Conservation (phyloP, 331 rosid genomes). For the Prunus yedoensis region DNA sequence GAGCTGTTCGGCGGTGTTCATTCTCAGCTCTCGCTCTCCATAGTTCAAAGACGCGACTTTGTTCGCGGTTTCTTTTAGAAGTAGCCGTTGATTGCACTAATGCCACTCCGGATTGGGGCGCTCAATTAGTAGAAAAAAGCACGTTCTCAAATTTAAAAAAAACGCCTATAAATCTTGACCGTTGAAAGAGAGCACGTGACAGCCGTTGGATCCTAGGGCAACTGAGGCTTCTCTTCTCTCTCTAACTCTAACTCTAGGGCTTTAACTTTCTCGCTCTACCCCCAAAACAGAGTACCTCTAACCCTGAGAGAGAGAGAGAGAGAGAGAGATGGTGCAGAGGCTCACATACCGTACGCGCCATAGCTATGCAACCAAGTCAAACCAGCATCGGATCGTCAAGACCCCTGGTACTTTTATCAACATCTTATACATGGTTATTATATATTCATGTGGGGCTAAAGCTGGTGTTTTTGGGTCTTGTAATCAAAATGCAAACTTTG, state of each 20-base stretch:
- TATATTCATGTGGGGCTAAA: neutral
- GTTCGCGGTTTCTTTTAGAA: neutral
- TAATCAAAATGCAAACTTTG: neutral
- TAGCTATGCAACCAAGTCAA: constrained; percentile 68
- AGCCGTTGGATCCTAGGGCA: constrained; percentile 33
- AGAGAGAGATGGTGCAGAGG: constrained; percentile 53
- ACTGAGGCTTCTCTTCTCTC: neutral
- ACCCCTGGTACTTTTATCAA: constrained; percentile 46
- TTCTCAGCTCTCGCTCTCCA: neutral
- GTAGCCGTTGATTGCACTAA: neutral
- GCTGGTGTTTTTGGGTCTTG: neutral
- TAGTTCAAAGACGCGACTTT: neutral
- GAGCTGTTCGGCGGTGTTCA: constrained; percentile 30
- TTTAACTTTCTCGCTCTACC: neutral
- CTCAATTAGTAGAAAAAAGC: neutral
- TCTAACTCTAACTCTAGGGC: neutral
- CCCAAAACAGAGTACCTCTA: neutral
- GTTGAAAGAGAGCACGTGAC: constrained; percentile 4
- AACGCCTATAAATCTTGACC: neutral
- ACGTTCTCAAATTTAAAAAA: neutral
- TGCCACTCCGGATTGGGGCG: neutral
- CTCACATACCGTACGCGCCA: constrained; percentile 60
- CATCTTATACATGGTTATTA: neutral
- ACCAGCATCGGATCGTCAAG: constrained; percentile 66
- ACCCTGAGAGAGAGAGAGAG: neutral